Base-by-base conservation (phyloP, 1,284 basidiomycete genomes). In the Rhodotorula sp. region DNA sequence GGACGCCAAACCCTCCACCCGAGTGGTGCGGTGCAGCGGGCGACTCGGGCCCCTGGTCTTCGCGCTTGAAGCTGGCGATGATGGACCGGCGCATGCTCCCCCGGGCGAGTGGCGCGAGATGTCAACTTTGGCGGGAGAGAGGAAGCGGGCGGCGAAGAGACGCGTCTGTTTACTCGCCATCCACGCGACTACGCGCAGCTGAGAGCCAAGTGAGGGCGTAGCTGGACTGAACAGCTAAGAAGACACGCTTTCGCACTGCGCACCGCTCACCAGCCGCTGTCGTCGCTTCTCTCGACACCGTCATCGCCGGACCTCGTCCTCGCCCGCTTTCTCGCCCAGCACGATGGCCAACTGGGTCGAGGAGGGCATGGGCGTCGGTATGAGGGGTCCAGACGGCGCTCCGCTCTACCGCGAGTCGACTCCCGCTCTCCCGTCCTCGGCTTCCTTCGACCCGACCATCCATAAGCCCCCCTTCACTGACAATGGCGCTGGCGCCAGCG, bases 1-100 rank as follows among this genome's bases (percentile, higher is more conserved):
- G 68, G 8, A 67, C 63, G 12, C 75, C 75, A 44, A 75, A 77
- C 7, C 72, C 72, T 16, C 70, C 76, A 3, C 76, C 74, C 1
- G 70, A 66, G 12, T 72, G 72, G 23, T 64, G 64, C 7, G 71
- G n/a, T 49, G 46, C 23, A 25, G 71, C 57, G 25, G 59, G 17
- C 5, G 68, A 48, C 3, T 52, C 41, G 16, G 48, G 55, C 13
- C 45, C 49, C 19, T 54, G 62, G n/a, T 66, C 53, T 21, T 63
- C 55, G 42, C 50, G 23, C 60, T 71, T 70, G 59, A 68, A 9
- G 21, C 56, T 52, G 4, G 48, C 50, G 17, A 75, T 54, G 64
- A 75, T 71, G 0, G 74, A 75, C 56, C 65, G 52, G 46, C 74
- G 63, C 74, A 68, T 75, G 23, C 23, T 61, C 5, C 42, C 17